phyloP scores from a whole-genome alignment of 2,329 filamentous ascomycete genomes.

The Beauveria varroae region DNA sequence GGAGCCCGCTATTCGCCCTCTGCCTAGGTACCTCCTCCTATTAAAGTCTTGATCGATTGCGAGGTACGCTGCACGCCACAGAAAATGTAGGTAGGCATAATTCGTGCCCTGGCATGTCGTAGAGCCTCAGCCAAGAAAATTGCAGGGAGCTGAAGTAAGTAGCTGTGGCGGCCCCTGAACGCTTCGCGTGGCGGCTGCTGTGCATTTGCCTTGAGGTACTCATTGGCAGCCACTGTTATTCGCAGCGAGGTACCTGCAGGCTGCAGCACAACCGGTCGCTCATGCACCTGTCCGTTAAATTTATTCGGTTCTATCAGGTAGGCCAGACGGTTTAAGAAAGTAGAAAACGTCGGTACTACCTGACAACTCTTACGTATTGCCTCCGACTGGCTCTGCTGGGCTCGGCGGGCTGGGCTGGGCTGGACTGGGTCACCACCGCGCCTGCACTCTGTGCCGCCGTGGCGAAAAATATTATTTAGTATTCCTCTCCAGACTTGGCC shows the following conservation, averaged over 20 bases:
- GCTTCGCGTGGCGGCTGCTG: not conserved
- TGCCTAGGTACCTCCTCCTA: not conserved
- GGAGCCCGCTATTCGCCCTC: not conserved
- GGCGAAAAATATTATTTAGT: slow-evolving; percentile 38
- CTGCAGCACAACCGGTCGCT: not conserved
- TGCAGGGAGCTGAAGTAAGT: not conserved
- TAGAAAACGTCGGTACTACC: too few relatives aligned
- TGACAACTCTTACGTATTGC: too few relatives aligned
- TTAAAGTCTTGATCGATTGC: too few relatives aligned
- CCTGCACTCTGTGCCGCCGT: slow-evolving; percentile 9
- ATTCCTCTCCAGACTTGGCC: slow-evolving; percentile 19
- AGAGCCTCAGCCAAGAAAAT: not conserved
- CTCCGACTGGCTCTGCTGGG: not conserved
- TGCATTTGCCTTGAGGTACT: not conserved
- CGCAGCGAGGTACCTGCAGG: not conserved
- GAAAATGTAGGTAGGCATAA: too few relatives aligned
- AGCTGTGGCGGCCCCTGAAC: not conserved
- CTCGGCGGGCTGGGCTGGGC: not conserved
- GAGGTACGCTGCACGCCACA: too few relatives aligned
- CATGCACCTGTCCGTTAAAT: not conserved
- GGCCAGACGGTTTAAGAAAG: too few relatives aligned
- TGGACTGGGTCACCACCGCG: not conserved
- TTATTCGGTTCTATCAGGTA: too few relatives aligned
- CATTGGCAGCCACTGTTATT: not conserved
- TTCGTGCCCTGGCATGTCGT: too few relatives aligned